A percentile compares a stretch with the other conserved stretches of the same genome.
Evolutionary conservation across 108 stramenopile species (phyloP).

Genomic region (Nitzschia sp.): DNA sequence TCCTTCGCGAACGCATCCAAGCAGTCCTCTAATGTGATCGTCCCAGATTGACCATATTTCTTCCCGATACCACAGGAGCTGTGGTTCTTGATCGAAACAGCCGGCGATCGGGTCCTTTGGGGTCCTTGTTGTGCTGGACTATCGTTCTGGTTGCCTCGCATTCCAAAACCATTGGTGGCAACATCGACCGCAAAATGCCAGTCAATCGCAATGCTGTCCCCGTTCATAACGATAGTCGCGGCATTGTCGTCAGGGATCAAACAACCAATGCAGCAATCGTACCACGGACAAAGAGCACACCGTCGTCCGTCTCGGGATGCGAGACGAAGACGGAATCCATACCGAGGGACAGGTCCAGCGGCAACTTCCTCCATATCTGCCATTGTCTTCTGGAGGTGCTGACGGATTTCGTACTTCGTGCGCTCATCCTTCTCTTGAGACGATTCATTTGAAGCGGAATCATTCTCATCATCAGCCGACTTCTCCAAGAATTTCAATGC

Average conservation of each 20-base stretch:
- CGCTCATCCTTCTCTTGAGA: constrained; percentile 6
- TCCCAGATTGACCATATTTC: constrained; percentile 56
- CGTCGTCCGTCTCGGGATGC: constrained; percentile 76
- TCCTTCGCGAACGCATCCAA: constrained; percentile 85
- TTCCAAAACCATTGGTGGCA: constrained; percentile 74
- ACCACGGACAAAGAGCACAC: constrained; percentile 85
- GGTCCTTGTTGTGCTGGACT: constrained; percentile 26
- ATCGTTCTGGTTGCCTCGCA: constrained; percentile 25
- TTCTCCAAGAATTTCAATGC: constrained; percentile 38
- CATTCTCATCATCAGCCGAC: neutral
- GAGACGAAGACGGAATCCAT: constrained; percentile 82
- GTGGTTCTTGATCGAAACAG: constrained; percentile 64
- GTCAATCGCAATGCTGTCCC: constrained; percentile 85
- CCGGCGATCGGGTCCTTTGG: constrained; percentile 29
- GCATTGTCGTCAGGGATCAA: constrained; percentile 78
- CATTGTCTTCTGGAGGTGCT: constrained; percentile 42
- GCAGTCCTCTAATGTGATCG: constrained; percentile 85
- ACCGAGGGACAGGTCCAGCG: constrained; percentile 74
- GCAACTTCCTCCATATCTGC: constrained; percentile 74
- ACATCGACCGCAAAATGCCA: constrained; percentile 89
- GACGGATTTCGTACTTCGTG: constrained; percentile 22
- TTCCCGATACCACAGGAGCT: constrained; percentile 50
- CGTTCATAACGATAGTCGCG: constrained; percentile 72
- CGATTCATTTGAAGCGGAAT: neutral
- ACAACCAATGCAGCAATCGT: constrained; percentile 86